These are phyloP conservation scores for Penicillium sp. DNA, from an alignment of 2,329 filamentous ascomycete species.

Conservation along the genomic window DNA sequence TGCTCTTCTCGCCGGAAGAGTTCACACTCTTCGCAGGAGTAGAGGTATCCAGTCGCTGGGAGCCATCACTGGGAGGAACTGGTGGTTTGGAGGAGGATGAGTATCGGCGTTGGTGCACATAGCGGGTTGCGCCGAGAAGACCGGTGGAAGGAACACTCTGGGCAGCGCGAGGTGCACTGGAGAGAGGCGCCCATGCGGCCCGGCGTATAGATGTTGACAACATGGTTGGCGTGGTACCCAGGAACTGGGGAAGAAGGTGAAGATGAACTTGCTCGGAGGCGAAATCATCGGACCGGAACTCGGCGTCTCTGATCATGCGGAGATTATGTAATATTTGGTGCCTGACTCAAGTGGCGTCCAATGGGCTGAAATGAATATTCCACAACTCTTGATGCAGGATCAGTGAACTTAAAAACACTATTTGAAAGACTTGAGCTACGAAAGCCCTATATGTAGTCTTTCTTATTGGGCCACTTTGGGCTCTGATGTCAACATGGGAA, in stretches of 20 bases:
- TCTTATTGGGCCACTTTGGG: too few species aligned
- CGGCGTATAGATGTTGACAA: slow-evolving; percentile 49
- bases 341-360: slow-evolving; percentile 19
- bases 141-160: slow-evolving; percentile 33
- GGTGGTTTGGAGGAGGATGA: slow-evolving; percentile 51
- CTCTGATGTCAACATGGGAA: too few species aligned
- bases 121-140: slow-evolving; percentile 34
- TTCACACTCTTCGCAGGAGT: slow-evolving; percentile 41
- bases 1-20: slow-evolving; percentile 38
- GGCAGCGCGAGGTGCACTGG: slow-evolving; percentile 34
- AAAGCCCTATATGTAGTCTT: too few species aligned
- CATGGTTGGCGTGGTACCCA: slow-evolving; percentile 38
- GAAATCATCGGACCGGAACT: slow-evolving; percentile 36
- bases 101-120: slow-evolving; percentile 48
- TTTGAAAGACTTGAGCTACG: too few species aligned
- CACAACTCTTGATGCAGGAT: too few species aligned
- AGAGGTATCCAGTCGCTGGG: slow-evolving; percentile 42
- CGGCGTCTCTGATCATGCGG: slow-evolving; percentile 37
- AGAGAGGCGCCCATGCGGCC: slow-evolving; percentile 42
- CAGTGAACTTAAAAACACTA: too few species aligned
- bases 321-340: slow-evolving; percentile 29
- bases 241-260: slow-evolving; percentile 23
- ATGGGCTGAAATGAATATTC: too few species aligned
- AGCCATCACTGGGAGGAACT: slow-evolving; percentile 48
- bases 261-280: slow-evolving; percentile 34